These are phyloP conservation scores for Apocynum venetum DNA, from an alignment of 257 asterid species.

Conservation along the genomic window DNA sequence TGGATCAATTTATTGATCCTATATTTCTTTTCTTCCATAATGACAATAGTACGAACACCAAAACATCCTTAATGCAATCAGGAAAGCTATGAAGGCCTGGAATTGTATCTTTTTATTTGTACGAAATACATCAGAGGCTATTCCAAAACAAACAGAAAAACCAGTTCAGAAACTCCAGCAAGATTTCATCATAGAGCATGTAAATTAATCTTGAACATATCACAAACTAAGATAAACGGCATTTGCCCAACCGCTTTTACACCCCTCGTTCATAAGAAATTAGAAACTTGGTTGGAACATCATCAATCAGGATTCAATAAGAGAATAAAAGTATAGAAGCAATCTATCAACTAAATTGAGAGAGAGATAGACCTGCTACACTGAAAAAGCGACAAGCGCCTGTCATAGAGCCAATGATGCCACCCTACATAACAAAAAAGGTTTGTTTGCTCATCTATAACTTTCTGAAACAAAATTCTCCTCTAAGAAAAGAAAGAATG, in stretches of 20 bases:
- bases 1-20: neutral
- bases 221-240: neutral
- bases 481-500: neutral
- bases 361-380: conserved; percentile 51
- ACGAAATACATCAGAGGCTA: neutral
- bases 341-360: neutral
- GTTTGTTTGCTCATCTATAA: conserved; percentile 3
- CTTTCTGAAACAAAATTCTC: neutral
- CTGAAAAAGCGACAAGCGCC: conserved; percentile 72
- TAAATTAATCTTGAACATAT: neutral
- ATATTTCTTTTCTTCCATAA: neutral
- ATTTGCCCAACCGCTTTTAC: neutral
- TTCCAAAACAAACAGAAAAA: neutral
- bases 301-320: neutral
- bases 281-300: neutral
- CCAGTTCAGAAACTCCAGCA: neutral
- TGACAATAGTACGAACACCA: neutral
- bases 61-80: neutral
- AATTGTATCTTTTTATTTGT: neutral
- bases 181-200: neutral
- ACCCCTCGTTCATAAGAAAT: neutral
- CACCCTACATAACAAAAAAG: conserved; percentile 52
- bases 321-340: neutral
- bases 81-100: too few species aligned
- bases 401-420: conserved; percentile 68